Evolutionary conservation across 2,329 filamentous ascomycete genomes (phyloP).

Genomic region (Pseudogymnoascus sp.): DNA sequence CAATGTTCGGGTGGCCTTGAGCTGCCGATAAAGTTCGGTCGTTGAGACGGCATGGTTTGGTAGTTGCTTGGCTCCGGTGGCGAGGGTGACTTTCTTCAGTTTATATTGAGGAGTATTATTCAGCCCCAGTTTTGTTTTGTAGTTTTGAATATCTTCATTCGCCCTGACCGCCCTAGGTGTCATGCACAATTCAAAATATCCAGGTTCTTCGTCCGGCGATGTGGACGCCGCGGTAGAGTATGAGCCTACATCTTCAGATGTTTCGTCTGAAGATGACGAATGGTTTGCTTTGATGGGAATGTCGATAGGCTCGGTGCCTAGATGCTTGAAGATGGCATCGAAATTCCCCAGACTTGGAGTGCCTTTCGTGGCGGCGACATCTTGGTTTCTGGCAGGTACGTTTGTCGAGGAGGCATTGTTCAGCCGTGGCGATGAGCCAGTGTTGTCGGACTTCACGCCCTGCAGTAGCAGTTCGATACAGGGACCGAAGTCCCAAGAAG

Average conservation of each 20-base stretch:
- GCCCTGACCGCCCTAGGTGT: background rate
- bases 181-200: background rate
- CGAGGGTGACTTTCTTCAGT: background rate
- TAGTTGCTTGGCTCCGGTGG: background rate
- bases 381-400: background rate
- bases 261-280: background rate
- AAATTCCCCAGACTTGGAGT: conserved; percentile 7
- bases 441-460: background rate
- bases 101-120: background rate
- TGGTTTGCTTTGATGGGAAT: background rate
- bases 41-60: background rate
- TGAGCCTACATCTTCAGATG: background rate
- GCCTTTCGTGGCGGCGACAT: background rate
- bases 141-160: background rate
- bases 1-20: background rate
- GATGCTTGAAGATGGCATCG: conserved; percentile 4
- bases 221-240: background rate
- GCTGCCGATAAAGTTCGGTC: background rate
- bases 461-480: background rate
- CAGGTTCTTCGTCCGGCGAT: background rate
- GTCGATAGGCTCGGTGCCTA: background rate
- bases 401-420: background rate
- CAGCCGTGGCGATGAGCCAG: background rate
- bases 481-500: conserved; percentile 1
- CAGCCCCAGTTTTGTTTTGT: background rate